phyloP scores from a whole-genome alignment of 805 yeast species.

The Lipomyces japonicus region DNA sequence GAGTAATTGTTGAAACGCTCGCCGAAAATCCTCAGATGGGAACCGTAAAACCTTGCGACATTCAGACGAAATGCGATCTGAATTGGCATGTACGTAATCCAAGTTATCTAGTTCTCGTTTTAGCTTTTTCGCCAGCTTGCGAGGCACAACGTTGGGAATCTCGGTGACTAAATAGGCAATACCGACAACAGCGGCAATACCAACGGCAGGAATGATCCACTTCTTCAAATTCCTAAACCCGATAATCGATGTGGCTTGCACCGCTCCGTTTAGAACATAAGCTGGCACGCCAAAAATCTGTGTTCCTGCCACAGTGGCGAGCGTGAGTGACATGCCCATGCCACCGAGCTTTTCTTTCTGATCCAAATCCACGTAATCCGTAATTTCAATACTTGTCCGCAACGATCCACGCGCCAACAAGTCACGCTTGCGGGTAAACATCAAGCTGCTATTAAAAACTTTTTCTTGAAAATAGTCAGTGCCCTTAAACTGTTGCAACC shows the following conservation, averaged over 20 bases:
- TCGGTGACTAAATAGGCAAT: slow-evolving; percentile 67
- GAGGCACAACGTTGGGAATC: slow-evolving; percentile 83
- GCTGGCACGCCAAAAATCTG: slow-evolving; percentile 22
- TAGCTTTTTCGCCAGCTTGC: slow-evolving; percentile 73
- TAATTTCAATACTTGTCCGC: slow-evolving; percentile 51
- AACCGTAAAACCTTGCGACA: slow-evolving; percentile 73
- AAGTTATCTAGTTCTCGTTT: slow-evolving; percentile 55
- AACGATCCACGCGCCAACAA: slow-evolving; percentile 40
- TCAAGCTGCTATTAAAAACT: slow-evolving; percentile 64
- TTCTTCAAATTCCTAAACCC: slow-evolving; percentile 34
- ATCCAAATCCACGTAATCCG: slow-evolving; percentile 67
- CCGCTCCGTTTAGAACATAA: slow-evolving; percentile 6
- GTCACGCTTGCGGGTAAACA: slow-evolving; percentile 79
- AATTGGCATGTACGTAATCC: slow-evolving; percentile 76
- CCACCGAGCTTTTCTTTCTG: slow-evolving; percentile 23
- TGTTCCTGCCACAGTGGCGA: slow-evolving; percentile 27
- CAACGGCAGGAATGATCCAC: slow-evolving; percentile 52
- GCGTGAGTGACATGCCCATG: slow-evolving; percentile 25
- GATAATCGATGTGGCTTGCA: slow-evolving; percentile 6
- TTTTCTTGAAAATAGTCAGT: slow-evolving; percentile 52
- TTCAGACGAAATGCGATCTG: slow-evolving; percentile 75
- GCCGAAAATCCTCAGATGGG: slow-evolving; percentile 79
- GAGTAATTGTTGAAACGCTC: slow-evolving; percentile 60
- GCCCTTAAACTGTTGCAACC: slow-evolving; percentile 58
- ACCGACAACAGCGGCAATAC: slow-evolving; percentile 52